Evolutionary conservation across 345 rosid species (phyloP).

Genomic region (Chamaenerion angustifolium): DNA sequence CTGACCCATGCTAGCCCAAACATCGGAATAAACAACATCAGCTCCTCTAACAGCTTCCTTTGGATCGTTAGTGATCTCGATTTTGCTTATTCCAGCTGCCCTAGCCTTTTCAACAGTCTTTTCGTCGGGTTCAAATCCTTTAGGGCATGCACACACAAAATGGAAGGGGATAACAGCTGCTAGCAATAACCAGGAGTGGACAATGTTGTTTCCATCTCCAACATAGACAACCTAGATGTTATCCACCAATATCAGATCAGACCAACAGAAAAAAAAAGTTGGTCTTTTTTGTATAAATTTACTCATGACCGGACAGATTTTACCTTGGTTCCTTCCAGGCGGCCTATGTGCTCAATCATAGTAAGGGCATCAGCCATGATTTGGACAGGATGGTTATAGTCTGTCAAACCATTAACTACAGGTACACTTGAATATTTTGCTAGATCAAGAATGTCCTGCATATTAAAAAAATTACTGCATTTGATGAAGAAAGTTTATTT

Average conservation of each 20-base stretch:
- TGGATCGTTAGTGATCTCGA: slow-evolving; percentile 75
- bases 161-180: slow-evolving; percentile 94
- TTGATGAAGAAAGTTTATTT: not conserved
- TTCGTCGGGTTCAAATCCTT: slow-evolving; percentile 81
- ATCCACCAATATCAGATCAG: not conserved
- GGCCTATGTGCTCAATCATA: slow-evolving; percentile 80
- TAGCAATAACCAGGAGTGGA: slow-evolving; percentile 84
- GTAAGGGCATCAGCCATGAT: slow-evolving; percentile 99
- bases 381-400: slow-evolving; percentile 93
- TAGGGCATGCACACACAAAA: slow-evolving; percentile 84
- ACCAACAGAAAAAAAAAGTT: slow-evolving; percentile 2
- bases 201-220: slow-evolving; percentile 94
- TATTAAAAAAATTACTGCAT: not conserved
- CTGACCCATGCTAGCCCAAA: slow-evolving; percentile 98
- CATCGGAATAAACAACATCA: slow-evolving; percentile 98
- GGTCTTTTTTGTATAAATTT: not conserved
- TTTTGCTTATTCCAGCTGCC: slow-evolving; percentile 70
- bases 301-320: slow-evolving; percentile 2
- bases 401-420: slow-evolving; percentile 83
- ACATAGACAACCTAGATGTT: slow-evolving; percentile 79
- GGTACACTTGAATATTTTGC: slow-evolving; percentile 79
- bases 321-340: slow-evolving; percentile 86
- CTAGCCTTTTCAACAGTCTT: slow-evolving; percentile 62
- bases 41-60: slow-evolving; percentile 81
- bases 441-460: slow-evolving; percentile 80